phyloP scores from a whole-genome alignment of 148 eudicot genomes.

The Cornus kousa region DNA sequence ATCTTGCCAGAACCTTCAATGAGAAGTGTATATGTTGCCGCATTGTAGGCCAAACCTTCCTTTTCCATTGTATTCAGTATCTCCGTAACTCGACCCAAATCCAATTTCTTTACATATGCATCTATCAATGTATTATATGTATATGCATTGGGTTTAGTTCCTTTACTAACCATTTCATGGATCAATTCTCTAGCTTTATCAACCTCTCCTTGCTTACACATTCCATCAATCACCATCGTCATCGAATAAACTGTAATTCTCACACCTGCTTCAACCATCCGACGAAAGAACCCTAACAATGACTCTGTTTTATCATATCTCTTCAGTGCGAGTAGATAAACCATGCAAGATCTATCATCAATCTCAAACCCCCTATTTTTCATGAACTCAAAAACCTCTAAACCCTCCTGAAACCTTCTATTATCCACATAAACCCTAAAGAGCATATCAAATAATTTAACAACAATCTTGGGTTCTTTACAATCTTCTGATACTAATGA shows the following conservation, averaged over 20 bases:
- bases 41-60: conserved; percentile 48
- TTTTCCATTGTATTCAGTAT: conserved; percentile 55
- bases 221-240: conserved; percentile 56
- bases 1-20: conserved; percentile 51
- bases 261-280: conserved; percentile 65
- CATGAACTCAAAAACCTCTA: conserved; percentile 74
- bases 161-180: conserved; percentile 33
- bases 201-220: conserved; percentile 63
- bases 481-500: conserved; percentile 38
- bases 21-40: conserved; percentile 66
- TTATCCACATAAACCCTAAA: conserved; percentile 69
- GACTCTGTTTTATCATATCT: conserved; percentile 38
- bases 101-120: conserved; percentile 47
- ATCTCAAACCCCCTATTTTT: conserved; percentile 42
- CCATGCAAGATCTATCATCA: conserved; percentile 84
- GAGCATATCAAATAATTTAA: conserved; percentile 67
- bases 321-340: conserved; percentile 65
- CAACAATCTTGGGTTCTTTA: conserved; percentile 17
- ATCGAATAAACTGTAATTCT: conserved; percentile 62
- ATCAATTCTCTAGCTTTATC: conserved; percentile 53
- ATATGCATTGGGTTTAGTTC: conserved; percentile 59
- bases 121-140: conserved; percentile 63
- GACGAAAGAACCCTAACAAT: conserved; percentile 42
- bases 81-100: conserved; percentile 34
- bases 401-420: conserved; percentile 49